Conservation (phyloP, 2,329 filamentous ascomycete species). For the Diatrype stigma region DNA sequence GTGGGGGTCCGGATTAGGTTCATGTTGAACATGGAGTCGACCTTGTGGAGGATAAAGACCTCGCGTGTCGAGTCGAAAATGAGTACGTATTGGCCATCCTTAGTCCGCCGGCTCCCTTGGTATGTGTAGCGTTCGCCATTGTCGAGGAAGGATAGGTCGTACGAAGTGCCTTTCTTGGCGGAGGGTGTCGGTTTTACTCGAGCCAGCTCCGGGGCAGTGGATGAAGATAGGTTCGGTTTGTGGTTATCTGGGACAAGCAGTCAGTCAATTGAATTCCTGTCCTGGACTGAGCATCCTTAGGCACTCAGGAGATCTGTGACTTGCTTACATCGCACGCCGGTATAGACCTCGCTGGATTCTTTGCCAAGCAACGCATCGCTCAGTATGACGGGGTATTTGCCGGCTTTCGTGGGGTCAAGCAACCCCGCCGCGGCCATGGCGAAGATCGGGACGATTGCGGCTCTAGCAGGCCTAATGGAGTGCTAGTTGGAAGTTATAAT, state of each 20-base stretch:
- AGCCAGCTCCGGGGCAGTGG: slow-evolving; percentile 43
- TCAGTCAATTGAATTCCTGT: neutral
- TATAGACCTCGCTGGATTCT: slow-evolving; percentile 54
- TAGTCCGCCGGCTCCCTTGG: slow-evolving; percentile 53
- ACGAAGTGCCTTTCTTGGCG: slow-evolving; percentile 45
- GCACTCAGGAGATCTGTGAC: neutral
- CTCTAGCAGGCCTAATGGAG: neutral
- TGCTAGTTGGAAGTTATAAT: too few relatives aligned
- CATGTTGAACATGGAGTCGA: slow-evolving; percentile 83
- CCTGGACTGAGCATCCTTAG: too few relatives aligned
- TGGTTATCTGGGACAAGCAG: slow-evolving; percentile 51
- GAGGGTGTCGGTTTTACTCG: slow-evolving; percentile 48
- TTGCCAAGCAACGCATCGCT: slow-evolving; percentile 58
- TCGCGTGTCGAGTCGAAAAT: slow-evolving; percentile 73
- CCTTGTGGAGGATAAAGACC: slow-evolving; percentile 74
- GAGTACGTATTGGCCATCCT: slow-evolving; percentile 59
- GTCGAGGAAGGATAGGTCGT: slow-evolving; percentile 52
- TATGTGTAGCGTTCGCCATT: slow-evolving; percentile 56
- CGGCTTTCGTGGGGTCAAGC: slow-evolving; percentile 56
- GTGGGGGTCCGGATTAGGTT: slow-evolving; percentile 70
- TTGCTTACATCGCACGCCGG: slow-evolving; percentile 54
- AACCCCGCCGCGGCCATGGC: slow-evolving; percentile 27
- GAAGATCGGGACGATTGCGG: neutral
- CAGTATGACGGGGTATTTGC: slow-evolving; percentile 60
- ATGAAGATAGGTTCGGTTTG: slow-evolving; percentile 50